These are phyloP conservation scores for Tausonia pullulans DNA, from an alignment of 1,284 basidiomycete genomes.

Conservation along the genomic window DNA sequence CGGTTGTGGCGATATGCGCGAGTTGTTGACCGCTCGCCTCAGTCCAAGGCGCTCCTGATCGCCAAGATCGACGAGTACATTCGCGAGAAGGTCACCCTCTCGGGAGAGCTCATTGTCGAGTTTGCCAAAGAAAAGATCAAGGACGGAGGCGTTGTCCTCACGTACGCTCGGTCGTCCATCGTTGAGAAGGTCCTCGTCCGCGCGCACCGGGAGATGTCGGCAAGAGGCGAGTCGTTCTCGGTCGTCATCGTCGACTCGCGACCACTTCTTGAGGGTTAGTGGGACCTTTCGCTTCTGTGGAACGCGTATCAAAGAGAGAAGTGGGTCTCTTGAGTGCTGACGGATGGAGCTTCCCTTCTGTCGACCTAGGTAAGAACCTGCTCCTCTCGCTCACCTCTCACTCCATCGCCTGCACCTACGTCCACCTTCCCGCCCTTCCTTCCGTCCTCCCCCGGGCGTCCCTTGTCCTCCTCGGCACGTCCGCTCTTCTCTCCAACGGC, in stretches of 20 bases:
- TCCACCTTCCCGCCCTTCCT: slow-evolving; percentile 76
- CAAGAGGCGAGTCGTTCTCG: slow-evolving; percentile 62
- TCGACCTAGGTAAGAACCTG: slow-evolving; percentile 57
- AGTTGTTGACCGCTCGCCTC: slow-evolving; percentile 5
- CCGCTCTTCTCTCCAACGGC: slow-evolving; percentile 89
- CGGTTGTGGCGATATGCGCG: neutral
- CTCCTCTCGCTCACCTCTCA: slow-evolving; percentile 59
- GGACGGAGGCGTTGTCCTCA: slow-evolving; percentile 82
- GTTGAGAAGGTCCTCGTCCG: slow-evolving; percentile 81
- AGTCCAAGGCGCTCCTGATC: slow-evolving; percentile 81
- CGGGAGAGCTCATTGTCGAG: slow-evolving; percentile 85
- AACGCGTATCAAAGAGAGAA: neutral
- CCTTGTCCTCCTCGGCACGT: slow-evolving; percentile 81
- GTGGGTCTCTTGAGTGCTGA: neutral
- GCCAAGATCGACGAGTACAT: slow-evolving; percentile 87
- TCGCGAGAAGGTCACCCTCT: slow-evolving; percentile 82
- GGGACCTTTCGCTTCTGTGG: neutral
- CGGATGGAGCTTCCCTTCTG: neutral
- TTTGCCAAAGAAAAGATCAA: slow-evolving; percentile 86
- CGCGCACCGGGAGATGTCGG: slow-evolving; percentile 48
- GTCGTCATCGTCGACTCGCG: slow-evolving; percentile 92
- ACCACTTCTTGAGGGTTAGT: slow-evolving; percentile 76
- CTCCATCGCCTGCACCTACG: slow-evolving; percentile 80
- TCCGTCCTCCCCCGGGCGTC: slow-evolving; percentile 67
- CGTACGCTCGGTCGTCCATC: slow-evolving; percentile 83